These are phyloP conservation scores for Deakozyma indianensis DNA, from an alignment of 805 yeast genomes.

Conservation along the genomic window DNA sequence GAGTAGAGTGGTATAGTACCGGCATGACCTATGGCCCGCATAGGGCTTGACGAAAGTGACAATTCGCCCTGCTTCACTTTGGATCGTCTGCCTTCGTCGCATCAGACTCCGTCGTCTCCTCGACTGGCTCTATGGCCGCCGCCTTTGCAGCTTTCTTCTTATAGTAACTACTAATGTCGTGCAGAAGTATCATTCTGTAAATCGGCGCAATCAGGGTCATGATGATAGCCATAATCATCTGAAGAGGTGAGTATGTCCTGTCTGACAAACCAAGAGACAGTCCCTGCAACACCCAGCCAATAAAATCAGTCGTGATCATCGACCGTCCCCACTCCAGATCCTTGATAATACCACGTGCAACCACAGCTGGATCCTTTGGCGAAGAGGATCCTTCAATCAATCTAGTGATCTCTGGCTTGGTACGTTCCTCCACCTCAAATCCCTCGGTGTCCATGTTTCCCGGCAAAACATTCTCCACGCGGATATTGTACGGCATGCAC, in stretches of 20 bases:
- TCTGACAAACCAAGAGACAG: slow-evolving; percentile 60
- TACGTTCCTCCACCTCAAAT: slow-evolving; percentile 57
- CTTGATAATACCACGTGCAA: slow-evolving; percentile 46
- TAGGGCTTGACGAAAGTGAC: too few species aligned
- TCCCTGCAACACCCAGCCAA: slow-evolving; percentile 69
- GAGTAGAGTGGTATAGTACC: too few species aligned
- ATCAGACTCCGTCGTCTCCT: not conserved
- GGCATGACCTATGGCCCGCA: too few species aligned
- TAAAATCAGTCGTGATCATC: slow-evolving; percentile 64
- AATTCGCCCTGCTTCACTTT: too few species aligned
- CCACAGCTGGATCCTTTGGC: slow-evolving; percentile 51
- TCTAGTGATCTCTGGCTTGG: slow-evolving; percentile 76
- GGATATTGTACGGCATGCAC: slow-evolving; percentile 45
- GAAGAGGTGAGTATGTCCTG: slow-evolving; percentile 41
- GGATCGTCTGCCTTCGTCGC: too few species aligned
- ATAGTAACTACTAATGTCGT: slow-evolving; percentile 39
- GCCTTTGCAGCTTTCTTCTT: slow-evolving; percentile 16
- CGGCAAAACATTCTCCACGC: slow-evolving; percentile 66
- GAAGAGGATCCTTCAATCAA: slow-evolving; percentile 72
- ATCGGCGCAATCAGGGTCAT: slow-evolving; percentile 48
- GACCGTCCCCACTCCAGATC: slow-evolving; percentile 51
- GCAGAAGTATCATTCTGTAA: slow-evolving; percentile 33
- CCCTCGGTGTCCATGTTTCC: slow-evolving; percentile 92
- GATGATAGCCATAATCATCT: slow-evolving; percentile 31
- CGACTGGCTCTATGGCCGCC: slow-evolving; percentile 2